These are phyloP conservation scores for Penicillium macrosclerotiorum DNA, from an alignment of 495 filamentous ascomycete genomes.

Conservation along the genomic window DNA sequence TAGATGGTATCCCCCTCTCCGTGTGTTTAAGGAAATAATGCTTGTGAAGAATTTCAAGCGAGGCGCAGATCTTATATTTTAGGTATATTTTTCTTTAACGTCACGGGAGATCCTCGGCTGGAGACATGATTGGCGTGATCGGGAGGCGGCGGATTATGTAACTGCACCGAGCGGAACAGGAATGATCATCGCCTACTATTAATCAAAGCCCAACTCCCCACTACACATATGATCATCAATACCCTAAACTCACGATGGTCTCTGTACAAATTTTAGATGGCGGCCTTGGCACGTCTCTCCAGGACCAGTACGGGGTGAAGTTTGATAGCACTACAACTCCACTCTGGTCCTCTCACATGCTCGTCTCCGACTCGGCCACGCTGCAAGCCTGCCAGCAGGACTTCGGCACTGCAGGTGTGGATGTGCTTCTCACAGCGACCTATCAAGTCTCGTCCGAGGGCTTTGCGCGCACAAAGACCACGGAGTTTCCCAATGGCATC, in stretches of 20 bases:
- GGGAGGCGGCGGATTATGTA: conserved; percentile 6
- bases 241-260: conserved; percentile 12
- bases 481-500: conserved; percentile 21
- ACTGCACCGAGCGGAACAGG: neutral
- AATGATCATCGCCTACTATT: neutral
- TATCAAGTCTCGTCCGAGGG: conserved; percentile 60
- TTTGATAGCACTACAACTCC: conserved; percentile 50
- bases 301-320: conserved; percentile 47
- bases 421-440: conserved; percentile 62
- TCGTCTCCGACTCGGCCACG: conserved; percentile 48
- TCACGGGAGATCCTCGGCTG: too few species aligned
- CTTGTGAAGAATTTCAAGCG: too few species aligned
- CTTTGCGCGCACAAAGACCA: conserved; percentile 41
- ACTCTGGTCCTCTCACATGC: conserved; percentile 64
- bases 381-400: conserved; percentile 51
- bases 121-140: too few species aligned
- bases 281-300: conserved; percentile 64
- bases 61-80: too few species aligned
- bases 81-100: too few species aligned
- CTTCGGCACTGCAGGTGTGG: conserved; percentile 53
- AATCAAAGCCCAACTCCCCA: conserved; percentile 8
- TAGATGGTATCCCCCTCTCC: too few species aligned
- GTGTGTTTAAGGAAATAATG: too few species aligned
- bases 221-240: neutral
- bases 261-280: conserved; percentile 58